Evolutionary conservation across 208 protist species (phyloP).

Genomic region (Blastocrithidia nonstop): DNA sequence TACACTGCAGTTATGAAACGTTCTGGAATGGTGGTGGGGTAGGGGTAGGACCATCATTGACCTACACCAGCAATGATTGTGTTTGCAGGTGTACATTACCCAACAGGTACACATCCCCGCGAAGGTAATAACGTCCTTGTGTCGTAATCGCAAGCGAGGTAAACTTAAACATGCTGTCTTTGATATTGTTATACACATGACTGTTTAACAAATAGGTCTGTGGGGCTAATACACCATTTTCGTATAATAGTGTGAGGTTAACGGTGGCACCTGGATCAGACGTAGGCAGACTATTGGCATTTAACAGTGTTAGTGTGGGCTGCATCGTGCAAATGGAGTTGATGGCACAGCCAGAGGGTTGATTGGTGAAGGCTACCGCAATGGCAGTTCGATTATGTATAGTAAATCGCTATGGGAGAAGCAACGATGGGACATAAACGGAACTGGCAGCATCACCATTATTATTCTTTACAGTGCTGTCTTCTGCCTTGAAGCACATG

Average conservation of each 20-base stretch:
- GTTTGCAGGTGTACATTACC: conserved; percentile 19
- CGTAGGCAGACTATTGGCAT: conserved; percentile 14
- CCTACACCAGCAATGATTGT: conserved; percentile 21
- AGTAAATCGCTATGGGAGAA: conserved; percentile 16
- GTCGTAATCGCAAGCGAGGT: conserved; percentile 22
- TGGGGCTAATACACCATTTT: conserved; percentile 11
- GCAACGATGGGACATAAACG: conserved; percentile 4
- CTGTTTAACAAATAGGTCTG: conserved; percentile 18
- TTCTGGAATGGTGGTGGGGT: too few relatives aligned
- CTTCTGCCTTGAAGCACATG: conserved; percentile 40
- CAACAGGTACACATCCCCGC: conserved; percentile 31
- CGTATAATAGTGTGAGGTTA: conserved; percentile 19
- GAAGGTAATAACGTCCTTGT: conserved; percentile 37
- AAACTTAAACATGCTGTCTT: conserved; percentile 45
- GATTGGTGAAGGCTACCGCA: conserved; percentile 22
- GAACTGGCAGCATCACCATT: too few relatives aligned
- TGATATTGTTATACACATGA: conserved; percentile 15
- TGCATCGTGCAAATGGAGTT: conserved; percentile 29
- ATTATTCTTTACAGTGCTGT: too few relatives aligned
- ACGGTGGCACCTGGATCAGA: conserved; percentile 26
- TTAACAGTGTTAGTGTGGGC: conserved; percentile 33
- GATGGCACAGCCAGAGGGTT: conserved; percentile 26
- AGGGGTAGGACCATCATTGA: conserved; percentile 7
- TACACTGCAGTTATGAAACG: conserved; percentile 28
- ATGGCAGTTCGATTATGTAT: conserved; percentile 16